Conservation (phyloP, 768 basidiomycete species). For the Kwoniella heveanensis region DNA sequence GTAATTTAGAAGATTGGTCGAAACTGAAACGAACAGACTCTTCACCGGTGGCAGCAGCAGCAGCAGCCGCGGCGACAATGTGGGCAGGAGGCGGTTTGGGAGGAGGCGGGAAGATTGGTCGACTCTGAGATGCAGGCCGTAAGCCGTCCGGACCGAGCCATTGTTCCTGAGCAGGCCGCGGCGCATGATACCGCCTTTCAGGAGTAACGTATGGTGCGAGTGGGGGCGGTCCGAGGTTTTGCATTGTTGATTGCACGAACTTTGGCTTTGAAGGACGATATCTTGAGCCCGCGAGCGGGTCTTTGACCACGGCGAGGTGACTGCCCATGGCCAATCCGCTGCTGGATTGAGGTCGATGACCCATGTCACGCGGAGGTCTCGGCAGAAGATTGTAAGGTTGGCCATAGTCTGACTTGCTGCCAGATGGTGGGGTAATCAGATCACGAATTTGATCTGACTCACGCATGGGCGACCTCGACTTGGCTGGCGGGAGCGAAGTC, state of each 20-base stretch:
- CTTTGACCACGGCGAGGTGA: background rate
- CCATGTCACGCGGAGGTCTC: background rate
- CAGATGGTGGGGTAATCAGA: background rate
- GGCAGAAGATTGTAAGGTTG: background rate
- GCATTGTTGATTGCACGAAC: slow-evolving; percentile 1
- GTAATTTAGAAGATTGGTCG: background rate
- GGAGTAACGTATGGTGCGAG: slow-evolving; percentile 15
- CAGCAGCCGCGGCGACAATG: slow-evolving; percentile 7
- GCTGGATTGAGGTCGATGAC: slow-evolving; percentile 1
- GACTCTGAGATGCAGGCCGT: background rate
- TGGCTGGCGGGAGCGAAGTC: background rate
- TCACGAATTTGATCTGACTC: background rate
- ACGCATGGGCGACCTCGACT: background rate
- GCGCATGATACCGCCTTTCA: slow-evolving; percentile 9
- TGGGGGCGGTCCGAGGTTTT: slow-evolving; percentile 11
- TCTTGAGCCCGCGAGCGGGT: background rate
- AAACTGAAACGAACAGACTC: background rate
- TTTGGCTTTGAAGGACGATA: slow-evolving; percentile 5
- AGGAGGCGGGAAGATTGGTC: slow-evolving; percentile 8
- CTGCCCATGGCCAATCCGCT: background rate
- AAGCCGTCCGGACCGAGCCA: slow-evolving; percentile 12
- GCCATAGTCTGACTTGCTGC: background rate
- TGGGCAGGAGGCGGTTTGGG: slow-evolving; percentile 11
- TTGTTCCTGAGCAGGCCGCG: background rate
- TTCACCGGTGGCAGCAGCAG: background rate